Evolutionary conservation across 352 stramenopile species (phyloP).

Genomic region (Pythium angustatum): DNA sequence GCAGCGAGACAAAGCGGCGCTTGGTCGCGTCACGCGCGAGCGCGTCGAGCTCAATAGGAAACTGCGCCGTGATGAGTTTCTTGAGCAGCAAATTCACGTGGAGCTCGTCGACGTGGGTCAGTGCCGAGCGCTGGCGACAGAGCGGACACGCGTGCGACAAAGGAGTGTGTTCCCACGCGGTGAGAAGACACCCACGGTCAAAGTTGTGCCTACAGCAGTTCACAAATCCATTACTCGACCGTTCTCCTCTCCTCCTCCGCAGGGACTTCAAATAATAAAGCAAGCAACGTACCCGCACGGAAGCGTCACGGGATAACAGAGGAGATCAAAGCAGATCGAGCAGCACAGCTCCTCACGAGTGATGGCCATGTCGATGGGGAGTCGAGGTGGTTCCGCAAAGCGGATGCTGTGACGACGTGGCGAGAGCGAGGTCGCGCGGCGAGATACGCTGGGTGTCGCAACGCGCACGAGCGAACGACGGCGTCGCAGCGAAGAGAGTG

Average conservation of each 20-base stretch:
- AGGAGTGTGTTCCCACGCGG: constrained; percentile 51
- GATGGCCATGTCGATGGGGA: too few species aligned
- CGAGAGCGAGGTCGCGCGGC: constrained; percentile 24
- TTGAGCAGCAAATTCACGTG: constrained; percentile 73
- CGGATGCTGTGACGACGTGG: too few species aligned
- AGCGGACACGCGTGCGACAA: constrained; percentile 55
- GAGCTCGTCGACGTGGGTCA: constrained; percentile 35
- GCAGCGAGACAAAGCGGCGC: neutral
- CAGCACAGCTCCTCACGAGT: constrained; percentile 61
- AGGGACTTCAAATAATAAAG: neutral
- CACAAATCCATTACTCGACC: neutral
- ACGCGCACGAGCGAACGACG: constrained; percentile 4
- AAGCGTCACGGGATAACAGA: constrained; percentile 73
- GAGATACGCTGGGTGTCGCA: too few species aligned
- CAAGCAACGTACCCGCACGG: constrained; percentile 54
- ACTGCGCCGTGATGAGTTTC: constrained; percentile 55
- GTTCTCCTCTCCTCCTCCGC: neutral
- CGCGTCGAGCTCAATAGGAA: constrained; percentile 45
- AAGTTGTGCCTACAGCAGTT: constrained; percentile 72
- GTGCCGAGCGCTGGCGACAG: constrained; percentile 47
- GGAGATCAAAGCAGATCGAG: constrained; percentile 78
- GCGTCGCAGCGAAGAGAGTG: neutral
- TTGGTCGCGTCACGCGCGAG: constrained; percentile 45
- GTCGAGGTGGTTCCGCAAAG: neutral
- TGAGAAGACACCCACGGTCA: constrained; percentile 74